Evolutionary conservation across 2,329 filamentous ascomycete genomes (phyloP), one percentile per base, ranked within the genome.

Genomic region (Helotiales sp.): DNA sequence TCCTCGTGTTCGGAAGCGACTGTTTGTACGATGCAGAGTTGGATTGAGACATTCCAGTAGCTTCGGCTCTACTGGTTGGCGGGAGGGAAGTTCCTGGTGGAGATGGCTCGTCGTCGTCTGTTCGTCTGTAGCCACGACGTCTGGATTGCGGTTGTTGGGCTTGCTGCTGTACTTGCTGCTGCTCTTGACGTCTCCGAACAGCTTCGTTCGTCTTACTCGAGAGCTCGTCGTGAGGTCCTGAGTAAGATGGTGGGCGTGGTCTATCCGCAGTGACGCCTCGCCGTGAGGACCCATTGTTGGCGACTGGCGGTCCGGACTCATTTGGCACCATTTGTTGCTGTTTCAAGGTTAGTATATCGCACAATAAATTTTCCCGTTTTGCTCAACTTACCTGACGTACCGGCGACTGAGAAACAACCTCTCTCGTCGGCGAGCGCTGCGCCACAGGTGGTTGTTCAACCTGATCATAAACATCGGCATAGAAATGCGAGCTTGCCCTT

Each of bases 91-190:
- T 37, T 20, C 15, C 6, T 20, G 52, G 34, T 0, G 60, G 49
- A 3, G 26, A 55, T 20, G 50, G 49, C 5, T 62, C 58, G 30
- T 26, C 50, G 13, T 61, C 49, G 2, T 66, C 64, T 3, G 47
- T 62, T 50, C 64, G 49, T 55, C 64, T 47, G 37, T 66, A 66
- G 1, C 64, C 64, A 22, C 64, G 64, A 28, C 58, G 64, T 65
- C 63, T 54, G 20, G 54, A 10, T 22, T 52, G 49, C 26, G 30
- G 49, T 26, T 52, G 49, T n/a, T 52, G 24, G n/a, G n/a, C 24
- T 22, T 52, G 49, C 26, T 28, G 54, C 26, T 55, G 50, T 34
- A 30, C 26, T n/a, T 32, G 50, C 34, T 47, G 61, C 17, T 63
- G 61, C 6, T 62, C 47, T 47, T 60, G 63, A 22, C 64, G 64